phyloP scores from a whole-genome alignment of 1,139 yeast species.

The Kodamaea sp. region DNA sequence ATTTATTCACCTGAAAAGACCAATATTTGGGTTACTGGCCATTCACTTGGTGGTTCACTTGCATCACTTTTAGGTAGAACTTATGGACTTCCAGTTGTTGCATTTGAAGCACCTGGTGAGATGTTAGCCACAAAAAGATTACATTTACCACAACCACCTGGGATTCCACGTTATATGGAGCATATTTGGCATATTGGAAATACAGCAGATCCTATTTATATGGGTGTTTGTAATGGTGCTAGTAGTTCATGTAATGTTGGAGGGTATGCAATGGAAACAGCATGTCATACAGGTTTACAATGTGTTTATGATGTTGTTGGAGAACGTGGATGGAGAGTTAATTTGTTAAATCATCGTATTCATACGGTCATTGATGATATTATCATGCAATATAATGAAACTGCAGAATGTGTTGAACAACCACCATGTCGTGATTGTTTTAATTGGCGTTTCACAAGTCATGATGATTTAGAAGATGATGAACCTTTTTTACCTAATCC shows the following conservation, averaged over 20 bases:
- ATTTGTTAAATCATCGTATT: conserved; percentile 81
- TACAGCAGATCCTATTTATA: conserved; percentile 93
- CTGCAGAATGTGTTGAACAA: conserved; percentile 70
- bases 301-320: conserved; percentile 89
- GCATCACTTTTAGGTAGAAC: conserved; percentile 83
- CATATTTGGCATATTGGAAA: conserved; percentile 95
- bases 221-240: conserved; percentile 98
- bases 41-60: conserved; percentile 89
- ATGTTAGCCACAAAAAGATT: conserved; percentile 74
- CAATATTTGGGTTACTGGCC: conserved; percentile 90
- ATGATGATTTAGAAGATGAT: conserved; percentile 40
- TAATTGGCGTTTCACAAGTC: conserved; percentile 80
- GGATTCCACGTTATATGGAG: conserved; percentile 72
- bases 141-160: conserved; percentile 93
- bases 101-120: conserved; percentile 95
- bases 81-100: conserved; percentile 83
- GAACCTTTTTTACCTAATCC: conserved; percentile 42
- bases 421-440: conserved; percentile 87
- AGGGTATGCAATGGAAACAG: conserved; percentile 97
- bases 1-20: conserved; percentile 62
- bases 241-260: conserved; percentile 85
- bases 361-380: conserved; percentile 88
- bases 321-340: conserved; percentile 90
- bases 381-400: conserved; percentile 64
- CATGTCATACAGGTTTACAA: conserved; percentile 86